Evolutionary conservation across 176 grass and related monocot species (phyloP), one percentile per base, ranked within the genome.

Genomic region (Paspalum notatum): DNA sequence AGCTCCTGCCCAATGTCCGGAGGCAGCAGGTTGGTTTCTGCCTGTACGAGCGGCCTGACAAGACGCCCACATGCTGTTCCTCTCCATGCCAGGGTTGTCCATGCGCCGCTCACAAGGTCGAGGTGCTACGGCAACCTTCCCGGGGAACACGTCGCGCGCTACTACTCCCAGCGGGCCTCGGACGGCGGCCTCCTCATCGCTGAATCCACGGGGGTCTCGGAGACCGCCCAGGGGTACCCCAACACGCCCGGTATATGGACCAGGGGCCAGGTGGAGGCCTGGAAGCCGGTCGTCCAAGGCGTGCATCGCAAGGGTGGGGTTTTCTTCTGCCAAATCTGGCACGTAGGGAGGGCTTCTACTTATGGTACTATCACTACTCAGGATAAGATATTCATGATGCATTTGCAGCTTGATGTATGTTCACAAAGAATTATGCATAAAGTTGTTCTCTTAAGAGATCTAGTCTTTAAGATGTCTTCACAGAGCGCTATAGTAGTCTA

Each of bases 301-400:
- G 91, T 91, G 52, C 91, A 94, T 82, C 82, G 32, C 1, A 91
- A 94, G 77, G 91, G 91, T 1, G 91, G 79, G 48, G 50, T 94
- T 57, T 91, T 94, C 86, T 94, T 94, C 84, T 91, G 91, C 80
- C 91, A 94, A 26, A 79, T 94, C 27, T 91, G 88, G 85, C 91
- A 91, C 58, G 55, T 27, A 0, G 91, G 91, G 48, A 91, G 91
- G 59, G 85, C 79, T 26, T 94, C 88, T 18, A 84, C 41, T n/a
- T 83, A 59, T 38, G 64, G 91, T 90, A 76, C 27, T 38, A n/a
- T 66, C 21, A 9, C 25, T 10, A 50, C 14, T 70, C 8, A 4
- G 18, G 43, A 12, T 65, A 3, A 2, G 50, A 72, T 24, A 39
- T 14, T 53, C 13, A 10, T 1, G 41, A 27, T 55, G 12, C 9